Evolutionary conservation across 2,329 filamentous ascomycete species (phyloP), one percentile per base, ranked within the genome.

Genomic region (Hymenoscyphus repandus): DNA sequence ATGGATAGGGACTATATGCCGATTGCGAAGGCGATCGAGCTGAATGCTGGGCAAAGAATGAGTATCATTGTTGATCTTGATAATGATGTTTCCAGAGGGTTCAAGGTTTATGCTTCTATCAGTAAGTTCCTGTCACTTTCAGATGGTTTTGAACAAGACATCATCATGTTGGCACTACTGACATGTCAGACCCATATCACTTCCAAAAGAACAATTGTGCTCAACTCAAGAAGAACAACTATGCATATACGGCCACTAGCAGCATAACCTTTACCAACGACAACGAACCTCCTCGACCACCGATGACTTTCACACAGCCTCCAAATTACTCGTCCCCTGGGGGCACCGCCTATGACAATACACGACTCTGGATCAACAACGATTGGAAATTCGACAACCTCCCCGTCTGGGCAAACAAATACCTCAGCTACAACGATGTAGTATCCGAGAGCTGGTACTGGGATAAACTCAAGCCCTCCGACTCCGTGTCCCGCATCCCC

Each of bases 1-100:
- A 13, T 43, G 2, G 17, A 43, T 22, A 30, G 18, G 9, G 27
- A 43, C 17, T 27, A 22, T 18, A 22, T 43, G 9, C 40, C 18
- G 12, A 30, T 30, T 13, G 40, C 40, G 5, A 43, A 31, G 27
- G 40, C 40, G 17, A 43, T 43, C 17, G 40, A 43, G 40, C 17
- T 43, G 40, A 43, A 43, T 13, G 40, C 40, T 13, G 40, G 40
- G 18, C 40, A 43, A n/a, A 22, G 40, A 18, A 43, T 43, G 27
- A 43, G 40, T 22, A 31, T 43, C 5, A 12, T 43, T 7, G 40
- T 43, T 17, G 40, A 43, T 31, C 7, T 39, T 39, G 27, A 22
- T 5, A 31, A 22, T 31, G 40, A 43, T 18, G 12, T 31, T 30
- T 17, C 18, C 7, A 12, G 13, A 13, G 9, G 9, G 6, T 43